phyloP scores from a whole-genome alignment of 202 grass and related monocot genomes.

The Zoysia matrella region DNA sequence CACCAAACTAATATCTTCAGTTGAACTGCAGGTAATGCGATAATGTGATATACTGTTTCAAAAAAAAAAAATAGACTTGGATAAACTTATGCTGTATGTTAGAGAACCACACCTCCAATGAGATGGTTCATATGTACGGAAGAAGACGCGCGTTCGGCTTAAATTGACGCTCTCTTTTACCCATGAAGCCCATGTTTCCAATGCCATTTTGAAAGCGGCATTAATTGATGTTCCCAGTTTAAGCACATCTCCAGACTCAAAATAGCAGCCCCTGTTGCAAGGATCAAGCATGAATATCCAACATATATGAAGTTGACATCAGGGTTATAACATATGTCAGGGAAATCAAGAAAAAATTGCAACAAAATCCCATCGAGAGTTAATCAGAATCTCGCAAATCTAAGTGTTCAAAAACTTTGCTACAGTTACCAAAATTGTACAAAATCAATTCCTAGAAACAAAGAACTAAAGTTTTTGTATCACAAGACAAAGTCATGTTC shows the following conservation, averaged over 20 bases:
- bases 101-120: constrained; percentile 83
- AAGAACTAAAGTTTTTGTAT: neutral
- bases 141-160: constrained; percentile 64
- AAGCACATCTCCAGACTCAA: constrained; percentile 74
- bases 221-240: constrained; percentile 89
- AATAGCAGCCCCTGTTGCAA: constrained; percentile 93
- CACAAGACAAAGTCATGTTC: neutral
- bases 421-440: neutral
- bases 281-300: constrained; percentile 31
- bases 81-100: neutral
- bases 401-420: neutral
- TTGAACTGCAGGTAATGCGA: neutral
- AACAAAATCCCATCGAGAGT: neutral
- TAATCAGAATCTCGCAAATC: neutral
- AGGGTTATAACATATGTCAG: neutral
- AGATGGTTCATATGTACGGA: constrained; percentile 46
- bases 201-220: constrained; percentile 84
- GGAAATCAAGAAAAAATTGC: neutral
- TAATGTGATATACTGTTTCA: neutral
- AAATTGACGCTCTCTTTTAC: constrained; percentile 73
- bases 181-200: constrained; percentile 93
- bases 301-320: constrained; percentile 3
- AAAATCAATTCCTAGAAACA: neutral
- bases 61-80: neutral
- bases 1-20: neutral